Evolutionary conservation across 352 stramenopile species (phyloP), one percentile per base, ranked within the genome.

Genomic region (Blastocystis sp.): DNA sequence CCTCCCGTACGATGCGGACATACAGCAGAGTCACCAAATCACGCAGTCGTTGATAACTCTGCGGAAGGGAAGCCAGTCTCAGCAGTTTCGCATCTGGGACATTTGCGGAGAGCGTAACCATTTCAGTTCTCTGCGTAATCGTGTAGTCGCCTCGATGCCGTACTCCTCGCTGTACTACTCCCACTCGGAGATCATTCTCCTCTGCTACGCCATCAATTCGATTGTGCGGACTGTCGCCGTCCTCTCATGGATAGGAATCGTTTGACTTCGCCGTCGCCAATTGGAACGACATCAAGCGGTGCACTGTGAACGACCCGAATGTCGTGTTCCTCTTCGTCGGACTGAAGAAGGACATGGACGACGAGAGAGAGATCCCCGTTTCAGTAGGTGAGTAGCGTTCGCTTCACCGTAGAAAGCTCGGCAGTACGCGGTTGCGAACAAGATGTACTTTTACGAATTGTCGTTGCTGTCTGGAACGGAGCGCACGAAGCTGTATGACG

Each of bases 271-370:
- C 55, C 3, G 31, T 29, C 2, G 70, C 9, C 10, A 21, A 60
- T 4, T 85, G 74, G 74, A 45, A 19, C 37, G 37, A 31, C n/a
- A 41, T 85, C 29, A 33, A 45, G 26, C 67, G 29, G n/a, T 31
- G 24, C 24, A 67, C 41, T 3, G 66, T 85, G 31, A 61, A 67
- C n/a, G 66, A 67, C 70, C 74, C 74, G 31, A 85, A 61, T n/a
- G 31, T 85, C 4, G 74, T 67, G 21, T 55, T 85, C 24, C 33
- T 69, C 33, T 69, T 85, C 16, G 41, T 85, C 33, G 74, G 74
- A 45, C 50, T 85, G 6, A 85, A 85, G 37, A 85, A 35, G 35
- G 74, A 85, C 41, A 85, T 85, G 74, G 74, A 85, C 6, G 74
- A 85, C 41, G 74, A 85, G 51, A 12, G 74, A 39, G 74, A 85